Conservation (phyloP, 139 green algal genomes). For the Parachlorella kessleri region DNA sequence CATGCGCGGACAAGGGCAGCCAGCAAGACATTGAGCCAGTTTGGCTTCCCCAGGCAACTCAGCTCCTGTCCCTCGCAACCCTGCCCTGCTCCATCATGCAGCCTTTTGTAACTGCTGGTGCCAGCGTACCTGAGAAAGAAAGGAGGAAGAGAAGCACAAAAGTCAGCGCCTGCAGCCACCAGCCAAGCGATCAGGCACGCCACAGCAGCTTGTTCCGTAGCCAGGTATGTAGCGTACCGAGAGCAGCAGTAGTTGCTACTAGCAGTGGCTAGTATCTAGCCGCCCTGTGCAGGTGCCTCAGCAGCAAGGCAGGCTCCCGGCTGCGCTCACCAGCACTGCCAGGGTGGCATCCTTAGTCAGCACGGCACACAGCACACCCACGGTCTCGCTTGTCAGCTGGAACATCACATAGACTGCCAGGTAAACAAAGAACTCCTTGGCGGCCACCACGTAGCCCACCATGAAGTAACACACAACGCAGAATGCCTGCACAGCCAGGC, state of each 20-base stretch:
- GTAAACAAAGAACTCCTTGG: conserved; percentile 20
- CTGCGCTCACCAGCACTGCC: conserved; percentile 19
- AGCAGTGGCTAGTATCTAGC: too few relatives aligned
- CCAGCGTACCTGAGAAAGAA: conserved; percentile 64
- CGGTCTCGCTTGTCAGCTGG: conserved; percentile 44
- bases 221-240: too few relatives aligned
- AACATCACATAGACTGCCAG: conserved; percentile 45
- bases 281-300: too few relatives aligned
- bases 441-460: conserved; percentile 27
- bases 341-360: conserved; percentile 43
- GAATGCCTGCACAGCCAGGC: not conserved
- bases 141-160: conserved; percentile 67
- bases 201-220: too few relatives aligned
- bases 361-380: conserved; percentile 54
- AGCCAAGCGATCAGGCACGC: too few relatives aligned
- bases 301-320: not conserved
- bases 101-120: too few relatives aligned
- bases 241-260: too few relatives aligned
- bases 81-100: too few relatives aligned
- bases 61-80: too few relatives aligned
- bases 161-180: conserved; percentile 53
- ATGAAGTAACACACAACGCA: conserved; percentile 20
- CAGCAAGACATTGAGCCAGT: too few relatives aligned
- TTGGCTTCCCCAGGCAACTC: too few relatives aligned
- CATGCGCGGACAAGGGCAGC: too few relatives aligned